These are phyloP conservation scores for Rickenella mellea DNA, from an alignment of 768 basidiomycete species.

Conservation along the genomic window DNA sequence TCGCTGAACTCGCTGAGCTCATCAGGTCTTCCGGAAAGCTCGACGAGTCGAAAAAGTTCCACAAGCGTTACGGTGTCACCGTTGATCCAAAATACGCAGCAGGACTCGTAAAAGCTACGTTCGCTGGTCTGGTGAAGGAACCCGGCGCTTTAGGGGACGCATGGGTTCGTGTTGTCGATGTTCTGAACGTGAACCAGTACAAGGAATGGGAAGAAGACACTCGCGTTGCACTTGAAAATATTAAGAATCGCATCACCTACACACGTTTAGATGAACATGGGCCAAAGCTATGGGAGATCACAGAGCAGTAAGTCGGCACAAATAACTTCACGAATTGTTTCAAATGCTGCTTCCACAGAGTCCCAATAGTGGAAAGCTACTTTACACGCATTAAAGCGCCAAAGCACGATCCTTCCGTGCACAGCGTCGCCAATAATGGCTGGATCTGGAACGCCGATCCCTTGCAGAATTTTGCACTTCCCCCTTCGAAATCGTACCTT, in stretches of 20 bases:
- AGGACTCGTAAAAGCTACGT: constrained; percentile 64
- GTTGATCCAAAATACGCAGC: constrained; percentile 61
- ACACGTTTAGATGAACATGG: constrained; percentile 75
- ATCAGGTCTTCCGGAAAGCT: constrained; percentile 46
- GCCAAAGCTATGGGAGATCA: constrained; percentile 76
- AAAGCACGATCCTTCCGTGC: constrained; percentile 40
- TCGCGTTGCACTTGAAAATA: constrained; percentile 60
- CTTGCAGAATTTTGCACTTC: constrained; percentile 85
- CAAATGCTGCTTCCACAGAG: constrained; percentile 29
- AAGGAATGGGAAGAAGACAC: constrained; percentile 79
- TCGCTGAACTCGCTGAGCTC: constrained; percentile 58
- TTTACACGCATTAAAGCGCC: constrained; percentile 70
- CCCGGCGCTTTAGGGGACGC: constrained; percentile 49
- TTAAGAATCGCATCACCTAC: constrained; percentile 72
- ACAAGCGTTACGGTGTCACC: constrained; percentile 56
- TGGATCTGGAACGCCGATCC: constrained; percentile 99
- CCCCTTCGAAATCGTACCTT: constrained; percentile 89
- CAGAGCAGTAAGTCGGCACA: constrained; percentile 44
- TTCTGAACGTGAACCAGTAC: constrained; percentile 84
- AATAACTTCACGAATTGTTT: not conserved
- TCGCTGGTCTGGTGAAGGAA: constrained; percentile 35
- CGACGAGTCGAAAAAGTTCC: constrained; percentile 46
- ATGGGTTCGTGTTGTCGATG: constrained; percentile 75
- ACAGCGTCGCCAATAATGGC: constrained; percentile 93
- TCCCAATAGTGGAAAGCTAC: constrained; percentile 82